phyloP scores from a whole-genome alignment of 257 asterid species.

The Avicennia marina region DNA sequence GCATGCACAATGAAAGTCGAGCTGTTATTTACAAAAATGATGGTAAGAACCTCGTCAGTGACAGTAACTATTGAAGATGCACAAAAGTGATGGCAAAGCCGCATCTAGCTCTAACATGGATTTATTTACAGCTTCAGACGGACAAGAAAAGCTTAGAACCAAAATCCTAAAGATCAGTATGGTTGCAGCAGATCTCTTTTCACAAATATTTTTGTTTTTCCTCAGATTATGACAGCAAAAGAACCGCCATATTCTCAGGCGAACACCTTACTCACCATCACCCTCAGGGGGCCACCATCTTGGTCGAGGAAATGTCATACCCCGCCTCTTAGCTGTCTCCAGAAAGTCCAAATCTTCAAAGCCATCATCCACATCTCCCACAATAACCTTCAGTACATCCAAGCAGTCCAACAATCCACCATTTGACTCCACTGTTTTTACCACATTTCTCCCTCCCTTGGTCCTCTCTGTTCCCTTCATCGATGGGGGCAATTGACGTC shows the following conservation, averaged over 20 bases:
- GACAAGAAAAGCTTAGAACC: too few relatives aligned
- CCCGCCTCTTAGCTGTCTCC: slow-evolving; percentile 30
- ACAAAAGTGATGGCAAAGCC: too few relatives aligned
- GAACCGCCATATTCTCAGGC: not conserved
- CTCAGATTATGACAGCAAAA: not conserved
- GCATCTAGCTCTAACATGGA: too few relatives aligned
- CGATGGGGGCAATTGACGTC: slow-evolving; percentile 32
- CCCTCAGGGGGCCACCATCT: slow-evolving; percentile 42
- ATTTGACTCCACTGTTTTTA: slow-evolving; percentile 1
- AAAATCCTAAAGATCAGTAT: not conserved
- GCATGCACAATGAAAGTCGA: too few relatives aligned
- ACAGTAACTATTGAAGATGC: too few relatives aligned
- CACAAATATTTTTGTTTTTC: not conserved
- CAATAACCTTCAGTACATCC: slow-evolving; percentile 15
- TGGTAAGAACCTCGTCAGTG: too few relatives aligned
- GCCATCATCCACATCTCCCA: slow-evolving; percentile 1
- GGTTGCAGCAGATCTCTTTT: not conserved
- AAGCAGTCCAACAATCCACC: slow-evolving; percentile 16
- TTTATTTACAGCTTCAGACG: too few relatives aligned
- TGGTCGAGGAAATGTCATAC: slow-evolving; percentile 31
- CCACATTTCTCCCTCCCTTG: slow-evolving; percentile 2
- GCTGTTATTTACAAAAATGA: too few relatives aligned
- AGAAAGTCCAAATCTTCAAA: slow-evolving; percentile 25
- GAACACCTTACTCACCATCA: slow-evolving; percentile 1
- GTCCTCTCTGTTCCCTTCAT: slow-evolving; percentile 18